phyloP scores from a whole-genome alignment of 2,329 filamentous ascomycete species.

The Cytospora chrysosperma region DNA sequence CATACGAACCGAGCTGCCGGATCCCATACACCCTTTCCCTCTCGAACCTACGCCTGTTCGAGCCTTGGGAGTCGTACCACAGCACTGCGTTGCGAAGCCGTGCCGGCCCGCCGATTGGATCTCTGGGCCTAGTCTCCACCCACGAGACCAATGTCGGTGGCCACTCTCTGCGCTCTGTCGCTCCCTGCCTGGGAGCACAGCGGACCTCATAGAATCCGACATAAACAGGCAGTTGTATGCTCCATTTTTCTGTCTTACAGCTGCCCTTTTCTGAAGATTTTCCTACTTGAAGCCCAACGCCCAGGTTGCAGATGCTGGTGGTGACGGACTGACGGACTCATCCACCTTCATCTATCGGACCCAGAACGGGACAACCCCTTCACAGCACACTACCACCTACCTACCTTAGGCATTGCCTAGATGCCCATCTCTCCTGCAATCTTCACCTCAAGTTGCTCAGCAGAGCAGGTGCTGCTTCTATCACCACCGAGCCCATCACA shows the following conservation, averaged over 20 bases:
- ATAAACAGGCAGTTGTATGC: slow-evolving; percentile 17
- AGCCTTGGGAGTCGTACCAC: background rate
- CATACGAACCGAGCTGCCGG: slow-evolving; percentile 7
- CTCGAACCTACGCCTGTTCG: background rate
- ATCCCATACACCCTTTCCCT: background rate
- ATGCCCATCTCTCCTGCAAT: background rate
- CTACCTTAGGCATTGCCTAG: slow-evolving; percentile 20
- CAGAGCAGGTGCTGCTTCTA: slow-evolving; percentile 13
- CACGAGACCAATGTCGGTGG: slow-evolving; percentile 21
- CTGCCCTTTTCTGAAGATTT: slow-evolving; percentile 6
- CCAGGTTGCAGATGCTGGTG: slow-evolving; percentile 1
- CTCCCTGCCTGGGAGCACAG: background rate
- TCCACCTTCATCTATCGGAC: slow-evolving; percentile 11
- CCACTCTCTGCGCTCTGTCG: slow-evolving; percentile 15
- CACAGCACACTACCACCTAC: slow-evolving; percentile 22
- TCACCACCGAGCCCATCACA: slow-evolving; percentile 1
- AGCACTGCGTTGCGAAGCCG: background rate
- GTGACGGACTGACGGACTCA: background rate
- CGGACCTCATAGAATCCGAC: slow-evolving; percentile 9
- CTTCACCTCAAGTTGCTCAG: slow-evolving; percentile 13
- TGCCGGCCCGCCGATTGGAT: slow-evolving; percentile 16
- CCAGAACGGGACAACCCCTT: slow-evolving; percentile 9
- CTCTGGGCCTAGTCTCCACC: slow-evolving; percentile 10
- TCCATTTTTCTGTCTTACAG: slow-evolving; percentile 3
- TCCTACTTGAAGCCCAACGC: background rate